Base-by-base conservation (phyloP, 148 eudicot genomes). In the Dianthus caryophyllus region DNA sequence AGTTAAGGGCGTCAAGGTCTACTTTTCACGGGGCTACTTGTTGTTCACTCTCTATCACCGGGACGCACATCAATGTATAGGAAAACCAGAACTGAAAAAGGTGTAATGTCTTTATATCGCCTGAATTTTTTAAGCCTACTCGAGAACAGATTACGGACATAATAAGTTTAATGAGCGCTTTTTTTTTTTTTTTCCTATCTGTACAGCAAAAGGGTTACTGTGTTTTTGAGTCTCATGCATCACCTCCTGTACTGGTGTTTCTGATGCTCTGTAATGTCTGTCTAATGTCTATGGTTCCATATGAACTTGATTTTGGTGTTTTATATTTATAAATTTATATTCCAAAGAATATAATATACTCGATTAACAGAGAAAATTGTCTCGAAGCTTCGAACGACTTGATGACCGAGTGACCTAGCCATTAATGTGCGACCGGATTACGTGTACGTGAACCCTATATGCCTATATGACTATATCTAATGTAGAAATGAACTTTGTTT, bases 41-140 rank as follows among this genome's bases (percentile, higher is more conserved):
- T 64, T 22, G 49, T 33, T 36, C 58, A 25, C 26, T 55, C 59
- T 59, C 60, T 53, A 26, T 26, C 59, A 14, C 9, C 18, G 11
- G 71, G 60, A 71, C 68, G 70, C 63, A 68, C 71, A 76, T 49
- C 70, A 20, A 18, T 79, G 82, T 77, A 83, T 75, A 80, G 77
- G 76, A 73, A 71, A 71, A 60, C 62, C 62, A 55, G 75, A 75
- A 43, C 43, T 2, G 36, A 17, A 61, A n/a, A 75, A 59, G 53
- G 63, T 56, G 78, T 75, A 75, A 65, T 69, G 54, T 50, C 64
- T 71, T 70, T 70, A 64, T 65, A 70, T 65, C 59, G 18, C 71
- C 73, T 38, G 59, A 65, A 70, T 22, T 63, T 22, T 63, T 7
- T 63, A 25, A 36, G 60, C 68, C 69, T 69, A 52, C 61, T 67